Evolutionary conservation across 2,329 filamentous ascomycete species (phyloP).

Genomic region (Alternaria gaisen): DNA sequence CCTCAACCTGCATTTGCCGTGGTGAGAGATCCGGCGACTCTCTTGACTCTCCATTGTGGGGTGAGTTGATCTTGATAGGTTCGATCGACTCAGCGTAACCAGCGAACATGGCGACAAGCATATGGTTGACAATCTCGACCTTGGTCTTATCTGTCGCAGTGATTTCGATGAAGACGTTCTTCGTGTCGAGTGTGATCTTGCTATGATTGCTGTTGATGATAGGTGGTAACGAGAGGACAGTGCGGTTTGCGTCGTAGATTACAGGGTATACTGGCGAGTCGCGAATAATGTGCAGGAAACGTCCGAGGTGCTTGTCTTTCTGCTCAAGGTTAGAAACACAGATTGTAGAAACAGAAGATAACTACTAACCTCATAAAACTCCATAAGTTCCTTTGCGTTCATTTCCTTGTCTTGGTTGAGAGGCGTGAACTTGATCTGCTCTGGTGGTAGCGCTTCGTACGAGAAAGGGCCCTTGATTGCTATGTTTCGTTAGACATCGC

Average conservation of each 20-base stretch:
- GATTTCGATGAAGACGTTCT: slow-evolving; percentile 95
- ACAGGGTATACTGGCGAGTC: slow-evolving; percentile 95
- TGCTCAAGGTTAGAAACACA: slow-evolving; percentile 52
- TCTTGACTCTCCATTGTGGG: slow-evolving; percentile 86
- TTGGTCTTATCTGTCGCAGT: slow-evolving; percentile 97
- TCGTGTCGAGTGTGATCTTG: slow-evolving; percentile 91
- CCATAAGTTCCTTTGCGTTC: slow-evolving; percentile 88
- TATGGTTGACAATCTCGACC: slow-evolving; percentile 93
- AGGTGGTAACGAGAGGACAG: slow-evolving; percentile 91
- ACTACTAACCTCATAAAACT: slow-evolving; percentile 76
- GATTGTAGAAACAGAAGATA: neutral
- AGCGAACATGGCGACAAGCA: slow-evolving; percentile 97
- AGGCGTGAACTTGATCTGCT: slow-evolving; percentile 88
- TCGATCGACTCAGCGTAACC: slow-evolving; percentile 93
- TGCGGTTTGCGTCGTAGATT: slow-evolving; percentile 87
- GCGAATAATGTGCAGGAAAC: slow-evolving; percentile 91
- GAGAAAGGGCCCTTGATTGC: slow-evolving; percentile 91
- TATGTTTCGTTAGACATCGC: slow-evolving; percentile 29
- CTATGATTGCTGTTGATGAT: slow-evolving; percentile 98
- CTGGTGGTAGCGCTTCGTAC: slow-evolving; percentile 91
- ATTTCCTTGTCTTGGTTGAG: slow-evolving; percentile 92
- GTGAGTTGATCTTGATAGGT: slow-evolving; percentile 88
- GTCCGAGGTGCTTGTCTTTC: slow-evolving; percentile 89
- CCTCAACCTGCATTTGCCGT: slow-evolving; percentile 79
- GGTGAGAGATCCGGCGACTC: slow-evolving; percentile 83